Evolutionary conservation across 257 asterid genomes (phyloP), one percentile per base, ranked within the genome.

Genomic region (Handroanthus guayacan): DNA sequence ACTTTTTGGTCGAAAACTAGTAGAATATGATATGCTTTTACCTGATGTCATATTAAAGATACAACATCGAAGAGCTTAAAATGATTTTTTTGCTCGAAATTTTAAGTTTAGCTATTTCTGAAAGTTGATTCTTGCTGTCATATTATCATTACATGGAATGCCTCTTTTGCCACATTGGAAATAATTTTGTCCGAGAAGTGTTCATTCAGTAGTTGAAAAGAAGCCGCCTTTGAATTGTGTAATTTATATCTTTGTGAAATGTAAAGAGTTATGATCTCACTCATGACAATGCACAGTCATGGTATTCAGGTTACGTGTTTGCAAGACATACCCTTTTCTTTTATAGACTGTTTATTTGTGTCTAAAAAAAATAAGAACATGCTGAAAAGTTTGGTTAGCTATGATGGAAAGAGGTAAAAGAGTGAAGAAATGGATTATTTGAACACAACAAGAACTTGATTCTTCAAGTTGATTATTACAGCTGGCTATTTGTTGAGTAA

Each of bases 391-490:
- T 34, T 54, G 18, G 75, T 73, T 60, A 56, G 51, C 58, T 17
- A 20, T 63, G 58, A 36, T 12, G 55, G n/a, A 38, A 64, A 20
- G 54, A 63, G 60, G 72, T 34, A 31, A 16, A 61, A 57, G 31
- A 51, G 75, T 4, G 50, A 20, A 18, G 57, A 41, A 50, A 37
- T 18, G 37, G 14, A 54, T 37, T 20, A 36, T 9, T 17, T 44
- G 44, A 55, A 56, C 57, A 9, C 17, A 5, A 47, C 36, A 36
- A 5, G 18, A 37, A 34, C 62, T 48, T 60, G 39, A 50, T 52
- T 62, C 37, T 67, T 36, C 47, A 60, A 51, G 70, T 75, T 61
- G 51, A 72, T 77, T 61, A 39, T 63, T 51, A 34, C 45, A 52
- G 64, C 10, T 13, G 36, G 61, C 52, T 44, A 51, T 69, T 37